Percentiles rank a stretch among this genome's conserved stretches.
Conservation (phyloP, 306 rosid species). For the Dalbergia oliveri region DNA sequence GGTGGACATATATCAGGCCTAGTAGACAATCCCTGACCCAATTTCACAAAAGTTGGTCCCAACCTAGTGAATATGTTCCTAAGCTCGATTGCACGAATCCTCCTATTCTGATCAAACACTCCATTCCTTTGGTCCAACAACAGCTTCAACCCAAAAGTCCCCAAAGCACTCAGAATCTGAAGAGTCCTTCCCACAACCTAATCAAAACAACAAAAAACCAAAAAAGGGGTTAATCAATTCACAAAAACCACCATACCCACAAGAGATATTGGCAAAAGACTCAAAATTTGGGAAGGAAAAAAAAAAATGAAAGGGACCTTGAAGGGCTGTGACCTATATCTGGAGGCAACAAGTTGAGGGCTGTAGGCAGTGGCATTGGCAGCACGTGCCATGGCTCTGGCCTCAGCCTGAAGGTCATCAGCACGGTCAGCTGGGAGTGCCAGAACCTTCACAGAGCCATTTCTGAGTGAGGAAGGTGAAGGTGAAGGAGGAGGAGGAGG, state of each 20-base stretch:
- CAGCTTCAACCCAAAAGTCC: constrained; percentile 68
- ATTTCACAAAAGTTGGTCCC: constrained; percentile 98
- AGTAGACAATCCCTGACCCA: constrained; percentile 95
- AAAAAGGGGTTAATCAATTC: constrained; percentile 26
- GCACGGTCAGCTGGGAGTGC: constrained; percentile 55
- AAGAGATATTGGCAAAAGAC: not conserved
- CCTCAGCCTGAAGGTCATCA: constrained; percentile 77
- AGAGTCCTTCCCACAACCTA: constrained; percentile 80
- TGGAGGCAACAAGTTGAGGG: constrained; percentile 65
- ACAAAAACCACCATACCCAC: constrained; percentile 23
- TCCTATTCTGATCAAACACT: constrained; percentile 63
- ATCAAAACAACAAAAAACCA: not conserved
- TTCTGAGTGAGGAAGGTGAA: constrained; percentile 37
- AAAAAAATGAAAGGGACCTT: constrained; percentile 52
- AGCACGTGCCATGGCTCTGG: constrained; percentile 80
- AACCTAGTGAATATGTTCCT: constrained; percentile 67
- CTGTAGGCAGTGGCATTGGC: constrained; percentile 69
- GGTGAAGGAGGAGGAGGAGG: constrained; percentile 39
- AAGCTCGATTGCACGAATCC: constrained; percentile 79
- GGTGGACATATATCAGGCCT: constrained; percentile 94
- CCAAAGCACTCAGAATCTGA: constrained; percentile 64
- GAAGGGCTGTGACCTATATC: constrained; percentile 67
- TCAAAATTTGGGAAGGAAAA: constrained; percentile 14
- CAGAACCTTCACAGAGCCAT: constrained; percentile 45
- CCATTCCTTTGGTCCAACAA: constrained; percentile 74